Percentiles rank a stretch among this genome's conserved stretches.
phyloP scores from a whole-genome alignment of 2,329 filamentous ascomycete genomes.

The Diaporthe nobilis region DNA sequence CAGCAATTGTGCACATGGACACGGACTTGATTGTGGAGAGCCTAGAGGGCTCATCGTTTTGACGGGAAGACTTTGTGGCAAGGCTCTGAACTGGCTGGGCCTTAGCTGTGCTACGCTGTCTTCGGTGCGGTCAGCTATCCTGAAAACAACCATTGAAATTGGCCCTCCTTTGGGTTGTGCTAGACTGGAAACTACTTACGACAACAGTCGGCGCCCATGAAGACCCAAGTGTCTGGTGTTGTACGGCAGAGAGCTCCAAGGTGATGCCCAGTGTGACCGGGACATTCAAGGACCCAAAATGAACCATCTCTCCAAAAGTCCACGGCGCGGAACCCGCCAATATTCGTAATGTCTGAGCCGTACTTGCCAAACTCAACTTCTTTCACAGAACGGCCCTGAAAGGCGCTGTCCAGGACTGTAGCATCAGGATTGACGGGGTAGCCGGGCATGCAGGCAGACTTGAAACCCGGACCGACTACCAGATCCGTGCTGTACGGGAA shows the following conservation, averaged over 20 bases:
- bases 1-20: constrained; percentile 8
- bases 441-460: constrained; percentile 43
- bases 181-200: background rate
- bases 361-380: constrained; percentile 34
- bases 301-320: constrained; percentile 47
- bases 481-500: constrained; percentile 44
- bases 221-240: constrained; percentile 37
- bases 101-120: constrained; percentile 10
- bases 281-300: constrained; percentile 45
- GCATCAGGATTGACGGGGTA: constrained; percentile 44
- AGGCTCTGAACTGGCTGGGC: background rate
- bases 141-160: constrained; percentile 37
- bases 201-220: constrained; percentile 31
- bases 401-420: constrained; percentile 12
- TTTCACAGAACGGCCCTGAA: constrained; percentile 34
- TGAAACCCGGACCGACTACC: constrained; percentile 47
- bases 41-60: background rate
- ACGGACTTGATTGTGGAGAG: background rate
- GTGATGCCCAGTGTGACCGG: constrained; percentile 45
- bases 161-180: too few relatives aligned
- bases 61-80: background rate
- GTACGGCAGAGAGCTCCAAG: constrained; percentile 43
- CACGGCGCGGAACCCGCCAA: constrained; percentile 42
- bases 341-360: background rate
- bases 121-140: background rate